A percentile compares a stretch with the other conserved stretches of the same genome.
Conservation (phyloP, 2,329 filamentous ascomycete species). For the Aspergillus ibericus region DNA sequence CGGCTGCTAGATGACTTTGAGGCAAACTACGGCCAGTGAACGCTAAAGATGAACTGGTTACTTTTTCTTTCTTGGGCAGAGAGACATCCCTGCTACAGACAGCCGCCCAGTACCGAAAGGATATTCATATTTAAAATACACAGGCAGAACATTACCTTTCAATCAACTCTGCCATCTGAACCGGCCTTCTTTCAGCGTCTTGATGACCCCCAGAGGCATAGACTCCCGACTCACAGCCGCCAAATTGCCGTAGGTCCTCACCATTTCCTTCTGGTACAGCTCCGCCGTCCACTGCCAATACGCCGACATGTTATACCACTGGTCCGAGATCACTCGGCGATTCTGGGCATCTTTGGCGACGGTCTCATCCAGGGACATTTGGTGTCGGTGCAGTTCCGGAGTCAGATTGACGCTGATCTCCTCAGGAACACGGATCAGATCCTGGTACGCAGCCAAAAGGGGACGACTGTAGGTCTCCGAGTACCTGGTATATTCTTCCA, state of each 20-base stretch:
- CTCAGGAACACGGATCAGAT: slow-evolving; percentile 33
- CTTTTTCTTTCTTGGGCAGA: background rate
- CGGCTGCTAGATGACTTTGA: slow-evolving; percentile 26
- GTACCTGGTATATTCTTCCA: slow-evolving; percentile 42
- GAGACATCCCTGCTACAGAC: background rate
- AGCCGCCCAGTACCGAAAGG: background rate
- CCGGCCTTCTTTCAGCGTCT: slow-evolving; percentile 42
- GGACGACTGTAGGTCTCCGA: slow-evolving; percentile 34
- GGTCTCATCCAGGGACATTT: slow-evolving; percentile 17
- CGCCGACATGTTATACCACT: slow-evolving; percentile 38
- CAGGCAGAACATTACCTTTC: background rate
- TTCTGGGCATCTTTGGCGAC: slow-evolving; percentile 2
- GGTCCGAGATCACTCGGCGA: slow-evolving; percentile 21
- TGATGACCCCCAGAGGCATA: slow-evolving; percentile 46
- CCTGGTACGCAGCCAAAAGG: slow-evolving; percentile 33
- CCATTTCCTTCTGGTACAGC: slow-evolving; percentile 43
- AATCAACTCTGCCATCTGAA: slow-evolving; percentile 44
- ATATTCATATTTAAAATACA: background rate
- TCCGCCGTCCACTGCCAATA: slow-evolving; percentile 48
- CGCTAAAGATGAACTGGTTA: background rate
- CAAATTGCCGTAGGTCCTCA: slow-evolving; percentile 41
- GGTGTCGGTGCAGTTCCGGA: slow-evolving; percentile 26
- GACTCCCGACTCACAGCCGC: slow-evolving; percentile 43
- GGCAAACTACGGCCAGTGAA: slow-evolving; percentile 9
- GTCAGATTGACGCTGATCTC: slow-evolving; percentile 33